Percentiles rank a stretch among this genome's conserved stretches.
Conservation (phyloP, 192 early-diverging fungal genomes). For the Spizellomyces punctatus region DNA sequence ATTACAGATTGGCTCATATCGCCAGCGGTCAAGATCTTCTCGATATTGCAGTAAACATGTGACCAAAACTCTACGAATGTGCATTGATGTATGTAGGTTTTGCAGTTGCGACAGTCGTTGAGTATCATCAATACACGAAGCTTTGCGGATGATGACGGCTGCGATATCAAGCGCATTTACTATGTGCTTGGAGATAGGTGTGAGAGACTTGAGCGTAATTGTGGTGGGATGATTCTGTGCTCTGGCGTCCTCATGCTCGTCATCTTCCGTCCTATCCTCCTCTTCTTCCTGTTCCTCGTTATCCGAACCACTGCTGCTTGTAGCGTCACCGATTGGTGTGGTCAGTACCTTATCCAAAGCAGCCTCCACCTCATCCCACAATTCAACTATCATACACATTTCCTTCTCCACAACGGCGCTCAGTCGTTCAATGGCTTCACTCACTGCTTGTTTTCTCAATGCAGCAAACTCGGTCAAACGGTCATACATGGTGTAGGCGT, state of each 20-base stretch:
- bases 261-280: background rate
- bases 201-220: too few species aligned
- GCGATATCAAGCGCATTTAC: too few species aligned
- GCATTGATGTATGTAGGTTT: background rate
- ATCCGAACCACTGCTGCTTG: background rate
- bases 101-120: too few species aligned
- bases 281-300: background rate
- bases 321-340: background rate
- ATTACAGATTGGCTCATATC: background rate
- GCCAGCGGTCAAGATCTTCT: conserved; percentile 9
- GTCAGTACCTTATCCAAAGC: background rate
- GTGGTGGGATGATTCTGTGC: too few species aligned
- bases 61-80: background rate
- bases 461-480: background rate
- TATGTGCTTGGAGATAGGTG: too few species aligned
- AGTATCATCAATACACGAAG: too few species aligned
- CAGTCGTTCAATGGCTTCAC: background rate
- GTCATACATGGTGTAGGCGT: background rate
- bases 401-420: background rate
- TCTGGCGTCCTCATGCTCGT: too few species aligned
- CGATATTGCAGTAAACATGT: conserved; percentile 8
- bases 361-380: background rate
- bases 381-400: background rate
- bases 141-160: too few species aligned
- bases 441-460: background rate